Percentiles rank a stretch among this genome's conserved stretches.
phyloP scores from a whole-genome alignment of 192 early-diverging fungal species.

The Coemansia furcata region DNA sequence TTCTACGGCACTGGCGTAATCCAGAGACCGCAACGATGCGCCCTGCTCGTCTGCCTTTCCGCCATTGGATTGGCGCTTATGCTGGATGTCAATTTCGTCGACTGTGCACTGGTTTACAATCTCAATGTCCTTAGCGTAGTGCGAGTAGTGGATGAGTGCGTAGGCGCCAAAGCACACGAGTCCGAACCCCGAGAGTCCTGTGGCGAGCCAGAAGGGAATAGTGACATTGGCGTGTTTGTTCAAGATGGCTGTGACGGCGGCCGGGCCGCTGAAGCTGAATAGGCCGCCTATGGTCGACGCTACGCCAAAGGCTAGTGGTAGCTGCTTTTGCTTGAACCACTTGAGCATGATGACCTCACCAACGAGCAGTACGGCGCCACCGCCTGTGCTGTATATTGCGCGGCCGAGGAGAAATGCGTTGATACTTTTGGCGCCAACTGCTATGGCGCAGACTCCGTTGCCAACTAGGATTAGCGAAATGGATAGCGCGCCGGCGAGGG shows the following conservation, averaged over 20 bases:
- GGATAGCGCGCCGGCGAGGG: conserved; percentile 43
- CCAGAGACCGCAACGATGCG: neutral
- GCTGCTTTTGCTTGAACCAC: conserved; percentile 53
- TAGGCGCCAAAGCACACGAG: conserved; percentile 53
- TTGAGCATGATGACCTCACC: conserved; percentile 55
- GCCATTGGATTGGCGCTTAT: neutral
- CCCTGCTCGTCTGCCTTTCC: neutral
- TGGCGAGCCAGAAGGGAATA: conserved; percentile 54
- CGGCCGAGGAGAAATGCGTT: conserved; percentile 46
- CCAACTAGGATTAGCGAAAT: conserved; percentile 42
- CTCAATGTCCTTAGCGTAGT: conserved; percentile 35
- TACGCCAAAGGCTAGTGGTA: conserved; percentile 48
- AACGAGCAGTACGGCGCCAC: conserved; percentile 48
- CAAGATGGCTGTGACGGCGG: conserved; percentile 38
- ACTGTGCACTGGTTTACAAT: neutral
- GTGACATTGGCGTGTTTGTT: conserved; percentile 35
- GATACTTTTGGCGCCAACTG: conserved; percentile 26
- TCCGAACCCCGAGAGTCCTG: conserved; percentile 54
- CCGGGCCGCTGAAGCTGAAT: conserved; percentile 47
- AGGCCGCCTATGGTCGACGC: conserved; percentile 45
- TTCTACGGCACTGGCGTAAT: conserved; percentile 16
- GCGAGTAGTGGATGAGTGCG: conserved; percentile 53
- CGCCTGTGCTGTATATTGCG: conserved; percentile 52
- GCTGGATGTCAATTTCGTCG: neutral
- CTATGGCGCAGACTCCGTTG: conserved; percentile 43